Evolutionary conservation across 495 filamentous ascomycete genomes (phyloP).

Genomic region (Chaetomium fimeti): DNA sequence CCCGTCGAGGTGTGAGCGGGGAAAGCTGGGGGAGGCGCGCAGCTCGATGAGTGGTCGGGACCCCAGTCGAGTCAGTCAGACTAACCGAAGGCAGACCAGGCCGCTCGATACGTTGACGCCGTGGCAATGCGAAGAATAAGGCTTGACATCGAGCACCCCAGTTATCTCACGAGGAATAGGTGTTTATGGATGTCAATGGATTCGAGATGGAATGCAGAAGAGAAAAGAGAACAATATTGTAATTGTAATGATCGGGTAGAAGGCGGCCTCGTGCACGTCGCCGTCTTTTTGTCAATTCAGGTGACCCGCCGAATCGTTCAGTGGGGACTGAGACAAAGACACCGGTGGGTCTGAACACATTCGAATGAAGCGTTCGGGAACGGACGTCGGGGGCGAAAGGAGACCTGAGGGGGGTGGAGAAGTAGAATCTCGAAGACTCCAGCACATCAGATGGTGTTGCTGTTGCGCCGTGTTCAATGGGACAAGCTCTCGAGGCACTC

Average conservation of each 20-base stretch:
- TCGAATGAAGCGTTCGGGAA: constrained; percentile 10
- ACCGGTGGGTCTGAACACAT: neutral
- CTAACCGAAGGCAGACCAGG: constrained; percentile 29
- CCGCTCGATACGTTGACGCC: constrained; percentile 28
- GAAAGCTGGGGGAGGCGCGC: constrained; percentile 29
- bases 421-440: neutral
- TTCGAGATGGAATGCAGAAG: constrained; percentile 14
- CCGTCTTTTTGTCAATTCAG: constrained; percentile 19
- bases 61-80: constrained; percentile 17
- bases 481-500: neutral
- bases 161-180: constrained; percentile 12
- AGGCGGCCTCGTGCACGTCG: constrained; percentile 5
- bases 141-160: neutral
- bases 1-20: constrained; percentile 30
- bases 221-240: neutral
- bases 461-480: constrained; percentile 21
- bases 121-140: constrained; percentile 24
- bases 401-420: neutral
- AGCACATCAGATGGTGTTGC: constrained; percentile 1
- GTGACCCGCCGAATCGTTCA: neutral
- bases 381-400: constrained; percentile 19
- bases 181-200: constrained; percentile 9
- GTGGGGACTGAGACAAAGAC: constrained; percentile 14
- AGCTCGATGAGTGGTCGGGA: constrained; percentile 32
- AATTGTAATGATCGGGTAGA: constrained; percentile 2